Evolutionary conservation across 2,329 filamentous ascomycete genomes (phyloP).

Genomic region (Hirsutella minnesotensis): DNA sequence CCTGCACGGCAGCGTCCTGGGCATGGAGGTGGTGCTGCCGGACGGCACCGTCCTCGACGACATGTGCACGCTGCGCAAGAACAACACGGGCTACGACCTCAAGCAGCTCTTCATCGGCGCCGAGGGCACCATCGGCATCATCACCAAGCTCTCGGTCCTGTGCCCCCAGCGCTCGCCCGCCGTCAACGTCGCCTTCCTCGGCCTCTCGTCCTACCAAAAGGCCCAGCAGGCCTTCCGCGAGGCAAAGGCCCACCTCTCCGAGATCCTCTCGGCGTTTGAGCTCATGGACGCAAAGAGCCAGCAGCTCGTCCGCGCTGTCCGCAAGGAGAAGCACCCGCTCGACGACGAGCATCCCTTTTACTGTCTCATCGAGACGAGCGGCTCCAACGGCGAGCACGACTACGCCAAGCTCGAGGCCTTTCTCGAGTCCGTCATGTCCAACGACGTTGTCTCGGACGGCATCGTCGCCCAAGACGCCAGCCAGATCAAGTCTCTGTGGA

Average conservation of each 20-base stretch:
- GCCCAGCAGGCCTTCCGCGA: slow-evolving; percentile 77
- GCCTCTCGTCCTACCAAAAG: slow-evolving; percentile 80
- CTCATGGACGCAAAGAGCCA: slow-evolving; percentile 87
- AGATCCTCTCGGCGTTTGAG: slow-evolving; percentile 96
- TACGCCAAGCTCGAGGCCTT: slow-evolving; percentile 82
- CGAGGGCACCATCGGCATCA: slow-evolving; percentile 89
- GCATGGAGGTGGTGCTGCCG: slow-evolving; percentile 84
- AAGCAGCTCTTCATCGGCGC: slow-evolving; percentile 95
- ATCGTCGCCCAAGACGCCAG: slow-evolving; percentile 90
- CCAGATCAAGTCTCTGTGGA: slow-evolving; percentile 75
- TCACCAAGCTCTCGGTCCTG: slow-evolving; percentile 80
- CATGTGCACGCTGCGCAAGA: slow-evolving; percentile 80
- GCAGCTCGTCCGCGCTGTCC: slow-evolving; percentile 61
- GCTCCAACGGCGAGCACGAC: slow-evolving; percentile 89
- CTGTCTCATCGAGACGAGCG: slow-evolving; percentile 91
- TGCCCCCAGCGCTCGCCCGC: slow-evolving; percentile 81
- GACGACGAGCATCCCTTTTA: slow-evolving; percentile 86
- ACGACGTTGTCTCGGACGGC: slow-evolving; percentile 78
- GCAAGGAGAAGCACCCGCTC: slow-evolving; percentile 67
- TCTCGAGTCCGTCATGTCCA: slow-evolving; percentile 81
- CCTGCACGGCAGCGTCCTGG: slow-evolving; percentile 84
- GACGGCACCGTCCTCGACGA: slow-evolving; percentile 90
- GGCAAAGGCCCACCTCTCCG: slow-evolving; percentile 80
- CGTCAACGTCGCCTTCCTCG: slow-evolving; percentile 91
- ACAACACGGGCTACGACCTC: slow-evolving; percentile 96